Evolutionary conservation across 2,329 filamentous ascomycete species (phyloP), one percentile per base, ranked within the genome.

Genomic region (Ciborinia camelliae): DNA sequence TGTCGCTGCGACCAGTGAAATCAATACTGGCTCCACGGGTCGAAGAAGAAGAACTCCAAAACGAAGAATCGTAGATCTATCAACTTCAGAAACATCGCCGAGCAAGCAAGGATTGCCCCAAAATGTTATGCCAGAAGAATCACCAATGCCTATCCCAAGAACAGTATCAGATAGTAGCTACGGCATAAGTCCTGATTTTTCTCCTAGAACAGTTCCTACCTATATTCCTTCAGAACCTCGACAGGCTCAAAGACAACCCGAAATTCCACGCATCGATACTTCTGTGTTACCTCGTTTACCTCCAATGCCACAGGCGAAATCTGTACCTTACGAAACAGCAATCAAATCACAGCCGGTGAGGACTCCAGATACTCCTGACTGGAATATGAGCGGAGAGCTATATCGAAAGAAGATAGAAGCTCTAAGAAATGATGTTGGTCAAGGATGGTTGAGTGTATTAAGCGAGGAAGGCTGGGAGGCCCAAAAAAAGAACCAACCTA

Each of bases 391-490:
- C 65, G 89, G 90, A 62, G 91, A 95, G 72, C 80, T 91, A 9
- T 98, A 97, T 77, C 87, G 90, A 65, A 90, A 90, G 75, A 95
- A 95, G 76, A 89, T 98, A 63, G 92, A 97, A 76, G 87, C 90
- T 3, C 79, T 97, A 62, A 89, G 92, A 67, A 89, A 89, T 73
- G 91, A 94, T 73, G 88, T 97, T 69, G 93, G 93, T 39, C 91
- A 88, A 71, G 90, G 88, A 45, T 99, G 96, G 84, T 83, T 99
- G 47, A 93, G 88, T 68, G 91, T 90, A 18, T 81, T 98, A 59
- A 90, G 90, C 66, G 93, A 97, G 72, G 90, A 95, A 75, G 82
- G 79, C 50, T 88, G 86, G 85, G 82, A 86, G 67, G 50, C 69
- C 20, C 73, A 73, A 59, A 73, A 73, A 60, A 69, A 68, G 51